phyloP scores from a whole-genome alignment of 805 yeast genomes.

The Lipomyces mesembrius region DNA sequence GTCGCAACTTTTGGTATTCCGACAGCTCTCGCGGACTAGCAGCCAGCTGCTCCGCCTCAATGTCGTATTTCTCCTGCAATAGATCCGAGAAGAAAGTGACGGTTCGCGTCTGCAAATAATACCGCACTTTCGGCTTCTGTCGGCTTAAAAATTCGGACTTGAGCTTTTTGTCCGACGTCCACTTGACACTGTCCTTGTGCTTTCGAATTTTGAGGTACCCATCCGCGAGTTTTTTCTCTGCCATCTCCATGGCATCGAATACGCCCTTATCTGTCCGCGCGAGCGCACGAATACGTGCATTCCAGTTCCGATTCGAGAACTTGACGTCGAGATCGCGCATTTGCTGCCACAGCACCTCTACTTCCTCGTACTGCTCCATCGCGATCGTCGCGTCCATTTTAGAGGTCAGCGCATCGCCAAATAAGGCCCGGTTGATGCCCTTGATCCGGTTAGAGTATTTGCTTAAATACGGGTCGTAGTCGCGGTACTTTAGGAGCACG shows the following conservation, averaged over 20 bases:
- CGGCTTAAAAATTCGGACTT: neutral
- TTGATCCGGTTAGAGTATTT: slow-evolving; percentile 3
- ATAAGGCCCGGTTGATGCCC: neutral
- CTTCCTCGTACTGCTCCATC: neutral
- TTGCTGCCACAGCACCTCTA: slow-evolving; percentile 12
- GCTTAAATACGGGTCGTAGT: slow-evolving; percentile 12
- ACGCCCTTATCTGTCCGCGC: neutral
- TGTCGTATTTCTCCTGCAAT: neutral
- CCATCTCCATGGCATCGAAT: slow-evolving; percentile 5
- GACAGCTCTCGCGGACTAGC: neutral
- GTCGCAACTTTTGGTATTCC: slow-evolving; percentile 9
- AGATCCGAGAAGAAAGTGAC: neutral
- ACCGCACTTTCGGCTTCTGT: neutral
- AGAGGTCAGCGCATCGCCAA: slow-evolving; percentile 14
- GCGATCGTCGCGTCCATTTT: slow-evolving; percentile 15
- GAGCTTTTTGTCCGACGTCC: neutral
- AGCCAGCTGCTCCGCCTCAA: slow-evolving; percentile 1
- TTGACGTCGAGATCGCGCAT: slow-evolving; percentile 5
- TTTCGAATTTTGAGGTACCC: slow-evolving; percentile 9
- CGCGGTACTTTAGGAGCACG: neutral
- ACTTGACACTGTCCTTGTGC: neutral
- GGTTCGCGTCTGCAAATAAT: neutral
- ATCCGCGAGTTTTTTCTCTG: neutral
- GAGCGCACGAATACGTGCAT: slow-evolving; percentile 19
- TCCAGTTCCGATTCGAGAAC: slow-evolving; percentile 16